A percentile compares a stretch with the other conserved stretches of the same genome.
Conservation (phyloP, 352 stramenopile species). For the Phytopythium helicoides region DNA sequence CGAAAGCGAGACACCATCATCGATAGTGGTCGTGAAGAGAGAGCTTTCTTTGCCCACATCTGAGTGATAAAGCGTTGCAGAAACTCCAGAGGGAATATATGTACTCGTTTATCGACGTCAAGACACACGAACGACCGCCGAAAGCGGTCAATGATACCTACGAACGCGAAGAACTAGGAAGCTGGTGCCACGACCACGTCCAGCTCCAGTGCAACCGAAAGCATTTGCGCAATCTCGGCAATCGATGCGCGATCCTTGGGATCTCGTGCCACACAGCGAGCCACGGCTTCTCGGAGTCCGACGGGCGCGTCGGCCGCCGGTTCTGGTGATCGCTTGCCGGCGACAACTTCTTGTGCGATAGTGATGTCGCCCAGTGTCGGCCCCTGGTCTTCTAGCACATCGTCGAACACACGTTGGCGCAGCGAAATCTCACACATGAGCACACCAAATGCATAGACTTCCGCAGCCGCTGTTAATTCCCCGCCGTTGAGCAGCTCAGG, state of each 20-base stretch:
- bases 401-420: conserved; percentile 38
- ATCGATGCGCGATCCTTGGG: conserved; percentile 43
- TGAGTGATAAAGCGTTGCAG: too few species aligned
- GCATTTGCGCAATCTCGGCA: conserved; percentile 14
- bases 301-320: conserved; percentile 40
- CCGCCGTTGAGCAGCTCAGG: conserved; percentile 58
- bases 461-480: conserved; percentile 37
- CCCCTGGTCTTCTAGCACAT: conserved; percentile 43
- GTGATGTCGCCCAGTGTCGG: conserved; percentile 59
- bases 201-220: background rate
- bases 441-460: conserved; percentile 71
- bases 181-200: background rate
- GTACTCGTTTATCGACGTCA: too few species aligned
- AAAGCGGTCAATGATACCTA: too few species aligned
- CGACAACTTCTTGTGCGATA: conserved; percentile 50
- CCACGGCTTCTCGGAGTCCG: conserved; percentile 37
- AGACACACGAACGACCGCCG: too few species aligned
- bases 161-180: background rate
- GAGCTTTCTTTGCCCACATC: background rate
- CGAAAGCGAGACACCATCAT: background rate
- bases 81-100: too few species aligned
- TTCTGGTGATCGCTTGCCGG: conserved; percentile 35
- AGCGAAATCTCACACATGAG: conserved; percentile 74
- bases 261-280: conserved; percentile 46
- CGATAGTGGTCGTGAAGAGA: background rate